Base-by-base conservation (phyloP, 345 rosid genomes). In the Jatropha curcas region DNA sequence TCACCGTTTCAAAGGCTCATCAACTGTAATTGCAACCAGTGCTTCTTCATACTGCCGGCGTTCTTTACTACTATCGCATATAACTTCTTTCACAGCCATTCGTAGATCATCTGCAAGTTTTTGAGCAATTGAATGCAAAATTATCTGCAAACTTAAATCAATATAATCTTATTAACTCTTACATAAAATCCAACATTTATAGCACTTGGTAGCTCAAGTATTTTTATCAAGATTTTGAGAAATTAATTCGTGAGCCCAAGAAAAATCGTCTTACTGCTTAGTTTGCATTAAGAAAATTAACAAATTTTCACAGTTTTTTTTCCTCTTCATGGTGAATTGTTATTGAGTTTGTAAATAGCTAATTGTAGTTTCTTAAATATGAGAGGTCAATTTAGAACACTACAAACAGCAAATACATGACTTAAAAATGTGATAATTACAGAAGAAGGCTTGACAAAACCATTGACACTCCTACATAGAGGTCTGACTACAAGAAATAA, bases 1-100 rank as follows among this genome's bases (percentile, higher is more conserved):
- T 58, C 64, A 92, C 98, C 85, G 89, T 82, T 87, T 90, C 73
- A 94, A 81, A 75, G 97, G 80, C 80, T 89, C 93, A 17, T 92
- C 98, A 28, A 94, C 88, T 0, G 95, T 92, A 50, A 92, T 88
- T 22, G 98, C 89, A 53, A 92, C 48, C 66, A 92, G 55, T 74
- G 96, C 98, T 67, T 87, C 95, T 83, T 92, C 90, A 71, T 87
- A 87, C 68, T 82, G 88, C 24, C 68, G 85, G 24, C 88, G 83
- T 79, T 92, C 95, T 30, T 79, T 85, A 1, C 75, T 64, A 70
- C 82, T 81, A 52, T 89, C 89, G 76, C 97, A 94, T 46, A 94
- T 80, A 70, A 88, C 78, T 78, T 94, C 97, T 81, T 92, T 94
- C 76, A 88, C 98, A 61, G 97, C 97, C 92, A 85, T 85, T 68